These are phyloP conservation scores for Eutypa lata DNA, from an alignment of 2,329 filamentous ascomycete species.

Conservation along the genomic window DNA sequence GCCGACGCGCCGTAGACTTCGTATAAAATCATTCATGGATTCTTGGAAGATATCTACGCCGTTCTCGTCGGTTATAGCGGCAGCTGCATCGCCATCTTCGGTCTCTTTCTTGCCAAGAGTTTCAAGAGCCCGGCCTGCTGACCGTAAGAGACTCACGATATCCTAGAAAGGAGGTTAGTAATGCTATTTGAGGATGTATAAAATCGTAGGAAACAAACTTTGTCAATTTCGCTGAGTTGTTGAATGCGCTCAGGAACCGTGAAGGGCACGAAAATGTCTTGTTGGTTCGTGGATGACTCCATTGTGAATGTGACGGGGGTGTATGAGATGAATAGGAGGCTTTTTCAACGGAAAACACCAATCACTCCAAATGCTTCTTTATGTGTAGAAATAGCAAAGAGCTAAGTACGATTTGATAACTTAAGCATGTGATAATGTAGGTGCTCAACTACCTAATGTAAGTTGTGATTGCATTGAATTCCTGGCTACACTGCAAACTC, in stretches of 20 bases:
- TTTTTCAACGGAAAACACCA: too few species aligned
- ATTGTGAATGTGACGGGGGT: conserved; percentile 1
- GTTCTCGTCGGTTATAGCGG: conserved; percentile 37
- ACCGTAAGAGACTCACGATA: conserved; percentile 48
- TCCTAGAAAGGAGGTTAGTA: conserved; percentile 28
- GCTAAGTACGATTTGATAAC: too few species aligned
- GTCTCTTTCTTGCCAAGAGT: conserved; percentile 53
- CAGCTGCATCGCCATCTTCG: conserved; percentile 22
- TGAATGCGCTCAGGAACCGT: conserved; percentile 74
- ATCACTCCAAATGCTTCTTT: too few species aligned
- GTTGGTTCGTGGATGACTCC: conserved; percentile 14
- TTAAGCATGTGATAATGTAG: too few species aligned
- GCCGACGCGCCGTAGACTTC: conserved; percentile 69
- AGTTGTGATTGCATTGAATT: too few species aligned
- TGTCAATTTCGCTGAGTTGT: conserved; percentile 77
- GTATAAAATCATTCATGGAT: conserved; percentile 66
- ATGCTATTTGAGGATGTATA: neutral
- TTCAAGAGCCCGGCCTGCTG: conserved; percentile 60
- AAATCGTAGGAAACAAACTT: conserved; percentile 38
- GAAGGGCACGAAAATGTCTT: conserved; percentile 49
- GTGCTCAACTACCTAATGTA: too few species aligned
- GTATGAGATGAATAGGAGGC: too few species aligned
- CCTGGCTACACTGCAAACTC: too few species aligned
- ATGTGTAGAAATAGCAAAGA: too few species aligned
- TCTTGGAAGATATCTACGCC: conserved; percentile 56